Percentiles rank a stretch among this genome's conserved stretches.
Evolutionary conservation across 108 stramenopile species (phyloP).

Genomic region (Seminavis robusta): DNA sequence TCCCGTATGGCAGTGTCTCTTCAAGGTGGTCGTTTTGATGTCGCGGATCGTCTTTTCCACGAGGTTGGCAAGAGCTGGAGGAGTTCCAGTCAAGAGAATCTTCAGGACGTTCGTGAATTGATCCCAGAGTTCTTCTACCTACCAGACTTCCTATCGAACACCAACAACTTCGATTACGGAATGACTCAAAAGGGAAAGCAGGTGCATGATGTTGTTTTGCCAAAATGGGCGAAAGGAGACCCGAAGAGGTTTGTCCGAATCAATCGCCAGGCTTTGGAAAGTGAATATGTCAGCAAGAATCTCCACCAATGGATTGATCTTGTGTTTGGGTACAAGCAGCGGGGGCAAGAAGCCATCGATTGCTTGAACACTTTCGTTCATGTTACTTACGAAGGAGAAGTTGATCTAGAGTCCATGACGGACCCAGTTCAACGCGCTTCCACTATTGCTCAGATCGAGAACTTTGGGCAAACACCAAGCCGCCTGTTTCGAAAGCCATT

Average conservation of each 20-base stretch:
- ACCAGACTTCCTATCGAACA: constrained; percentile 91
- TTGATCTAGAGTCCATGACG: constrained; percentile 88
- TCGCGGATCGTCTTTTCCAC: constrained; percentile 95
- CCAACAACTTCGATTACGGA: constrained; percentile 88
- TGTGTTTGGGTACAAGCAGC: constrained; percentile 95
- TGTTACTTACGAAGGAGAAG: constrained; percentile 96
- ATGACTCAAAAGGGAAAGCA: constrained; percentile 70
- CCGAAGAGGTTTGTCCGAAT: constrained; percentile 81
- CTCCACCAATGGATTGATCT: constrained; percentile 97
- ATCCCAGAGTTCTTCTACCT: constrained; percentile 97
- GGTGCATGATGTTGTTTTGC: constrained; percentile 89
- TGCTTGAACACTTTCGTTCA: constrained; percentile 94
- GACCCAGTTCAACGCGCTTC: constrained; percentile 88
- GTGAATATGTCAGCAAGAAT: constrained; percentile 85
- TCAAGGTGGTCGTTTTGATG: constrained; percentile 95
- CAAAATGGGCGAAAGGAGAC: constrained; percentile 92
- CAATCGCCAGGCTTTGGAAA: constrained; percentile 89
- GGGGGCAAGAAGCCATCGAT: constrained; percentile 80
- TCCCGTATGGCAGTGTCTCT: constrained; percentile 85
- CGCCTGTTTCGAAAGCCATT: constrained; percentile 80
- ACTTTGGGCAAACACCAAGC: constrained; percentile 98
- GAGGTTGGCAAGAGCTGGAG: constrained; percentile 87
- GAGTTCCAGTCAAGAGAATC: constrained; percentile 80
- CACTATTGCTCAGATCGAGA: constrained; percentile 94
- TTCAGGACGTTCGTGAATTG: constrained; percentile 97